Percentiles rank a stretch among this genome's conserved stretches.
Conservation (phyloP, 108 stramenopile genomes). For the Stephanodiscus minutulus region DNA sequence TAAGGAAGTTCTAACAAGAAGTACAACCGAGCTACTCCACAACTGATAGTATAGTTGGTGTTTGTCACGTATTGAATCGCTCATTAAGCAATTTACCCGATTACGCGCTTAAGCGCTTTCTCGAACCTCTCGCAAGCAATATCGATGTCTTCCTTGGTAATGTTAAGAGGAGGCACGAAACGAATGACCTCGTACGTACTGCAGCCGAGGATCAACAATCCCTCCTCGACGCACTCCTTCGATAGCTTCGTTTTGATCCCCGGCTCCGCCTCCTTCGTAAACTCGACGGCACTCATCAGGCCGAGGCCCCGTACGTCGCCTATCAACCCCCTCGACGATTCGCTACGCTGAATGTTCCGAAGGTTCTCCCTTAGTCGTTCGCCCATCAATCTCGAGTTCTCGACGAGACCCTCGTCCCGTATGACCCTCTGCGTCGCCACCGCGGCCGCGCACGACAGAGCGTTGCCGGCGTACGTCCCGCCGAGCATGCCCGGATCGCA, state of each 20-base stretch:
- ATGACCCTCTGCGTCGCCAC: conserved; percentile 64
- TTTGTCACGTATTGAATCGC: no score
- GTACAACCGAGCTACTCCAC: no score
- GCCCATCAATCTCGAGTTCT: conserved; percentile 52
- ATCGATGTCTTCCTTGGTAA: conserved; percentile 73
- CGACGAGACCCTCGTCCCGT: conserved; percentile 55
- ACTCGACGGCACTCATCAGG: conserved; percentile 73
- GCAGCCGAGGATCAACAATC: conserved; percentile 90
- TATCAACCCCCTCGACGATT: conserved; percentile 41
- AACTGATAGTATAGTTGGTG: no score
- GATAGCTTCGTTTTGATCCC: conserved; percentile 17
- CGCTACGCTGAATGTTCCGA: conserved; percentile 22
- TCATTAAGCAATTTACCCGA: neutral
- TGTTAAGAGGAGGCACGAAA: conserved; percentile 91
- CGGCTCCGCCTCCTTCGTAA: conserved; percentile 43
- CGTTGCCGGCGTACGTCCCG: conserved; percentile 74
- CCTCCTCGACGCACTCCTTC: conserved; percentile 55
- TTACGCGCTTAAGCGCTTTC: conserved; percentile 50
- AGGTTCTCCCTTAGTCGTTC: conserved; percentile 47
- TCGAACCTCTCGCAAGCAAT: conserved; percentile 76
- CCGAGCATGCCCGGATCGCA: conserved; percentile 70
- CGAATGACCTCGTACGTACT: conserved; percentile 82
- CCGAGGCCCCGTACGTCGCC: conserved; percentile 69
- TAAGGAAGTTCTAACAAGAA: no score
- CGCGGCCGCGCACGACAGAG: conserved; percentile 69